Evolutionary conservation across 1,284 basidiomycete species (phyloP), one percentile per base, ranked within the genome.

Genomic region (Chalciporus piperatoides): DNA sequence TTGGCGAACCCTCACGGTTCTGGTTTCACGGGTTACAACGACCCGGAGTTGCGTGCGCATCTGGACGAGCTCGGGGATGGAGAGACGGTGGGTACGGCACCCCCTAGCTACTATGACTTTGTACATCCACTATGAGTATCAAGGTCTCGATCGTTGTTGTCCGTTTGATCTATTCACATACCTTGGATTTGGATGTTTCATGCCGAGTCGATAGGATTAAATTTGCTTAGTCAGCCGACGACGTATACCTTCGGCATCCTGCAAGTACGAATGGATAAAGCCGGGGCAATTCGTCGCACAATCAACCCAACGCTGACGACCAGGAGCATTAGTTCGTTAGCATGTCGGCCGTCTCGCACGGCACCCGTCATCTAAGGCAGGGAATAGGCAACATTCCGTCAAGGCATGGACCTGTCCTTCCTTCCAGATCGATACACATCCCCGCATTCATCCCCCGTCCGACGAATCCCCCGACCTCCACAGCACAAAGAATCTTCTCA

Each of bases 401-500:
- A 21, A 46, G 38, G 44, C 53, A 55, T n/a, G 33, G 44, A 21
- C 33, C 25, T 12, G 12, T 40, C 6, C 36, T 25, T 17, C 1
- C 51, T 12, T 46, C 59, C 15, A 56, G 61, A 8, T 54, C 63
- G 23, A 38, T 62, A 28, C 58, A 65, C 35, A 47, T 47, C 1
- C 48, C 51, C 15, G 39, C 56, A 32, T 54, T 44, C 25, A 14
- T 41, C 19, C 57, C 59, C 14, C 51, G 48, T 11, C 49, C 45
- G 12, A 47, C 3, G 9, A 53, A 61, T 53, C 59, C 68, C 56
- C 56, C 62, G 43, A 61, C 74, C 56, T 57, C 62, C 42, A 61
- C 74, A n/a, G 56, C 78, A 0, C 73, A 79, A 56, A 73, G 70
- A 49, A 58, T 85, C 33, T 69, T 84, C 53, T 70, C 71, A 14